Evolutionary conservation across 805 yeast genomes (phyloP).

Genomic region (Komagataella mondaviorum): DNA sequence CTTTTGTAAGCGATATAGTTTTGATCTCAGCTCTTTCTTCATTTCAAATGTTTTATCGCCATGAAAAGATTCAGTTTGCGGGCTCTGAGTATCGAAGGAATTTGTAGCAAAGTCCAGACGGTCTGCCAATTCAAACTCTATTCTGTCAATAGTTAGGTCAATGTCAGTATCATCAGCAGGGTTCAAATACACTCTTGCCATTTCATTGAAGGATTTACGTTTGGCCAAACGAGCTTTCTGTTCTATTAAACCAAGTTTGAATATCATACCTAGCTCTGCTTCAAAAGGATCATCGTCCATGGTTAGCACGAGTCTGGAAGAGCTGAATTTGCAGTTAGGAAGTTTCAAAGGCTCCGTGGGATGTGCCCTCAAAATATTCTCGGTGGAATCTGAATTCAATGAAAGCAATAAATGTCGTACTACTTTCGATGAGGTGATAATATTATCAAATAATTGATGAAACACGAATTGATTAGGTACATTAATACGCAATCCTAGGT

Average conservation of each 20-base stretch:
- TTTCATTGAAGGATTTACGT: conserved; percentile 9
- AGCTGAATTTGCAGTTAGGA: conserved; percentile 28
- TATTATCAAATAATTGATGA: conserved; percentile 69
- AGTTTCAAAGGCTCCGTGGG: conserved; percentile 16
- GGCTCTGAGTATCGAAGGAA: neutral
- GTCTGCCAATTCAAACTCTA: neutral
- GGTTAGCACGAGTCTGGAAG: conserved; percentile 28
- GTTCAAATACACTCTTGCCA: neutral
- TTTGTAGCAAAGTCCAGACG: neutral
- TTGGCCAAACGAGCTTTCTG: conserved; percentile 36
- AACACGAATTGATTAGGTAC: conserved; percentile 68
- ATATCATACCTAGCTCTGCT: conserved; percentile 40
- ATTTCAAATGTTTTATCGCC: neutral
- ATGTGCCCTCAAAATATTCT: conserved; percentile 25
- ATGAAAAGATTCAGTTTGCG: neutral
- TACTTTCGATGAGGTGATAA: conserved; percentile 54
- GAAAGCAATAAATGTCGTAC: conserved; percentile 44
- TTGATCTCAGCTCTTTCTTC: conserved; percentile 4
- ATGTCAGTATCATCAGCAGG: conserved; percentile 1
- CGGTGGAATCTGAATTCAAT: conserved; percentile 25
- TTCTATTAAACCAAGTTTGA: conserved; percentile 43
- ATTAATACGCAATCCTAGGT: conserved; percentile 30
- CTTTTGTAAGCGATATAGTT: conserved; percentile 9
- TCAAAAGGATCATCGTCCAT: conserved; percentile 60
- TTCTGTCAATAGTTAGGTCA: conserved; percentile 1